Percentiles rank a stretch among this genome's conserved stretches.
Evolutionary conservation across 208 protist species (phyloP).

Genomic region (Tritrichomonas foetus): DNA sequence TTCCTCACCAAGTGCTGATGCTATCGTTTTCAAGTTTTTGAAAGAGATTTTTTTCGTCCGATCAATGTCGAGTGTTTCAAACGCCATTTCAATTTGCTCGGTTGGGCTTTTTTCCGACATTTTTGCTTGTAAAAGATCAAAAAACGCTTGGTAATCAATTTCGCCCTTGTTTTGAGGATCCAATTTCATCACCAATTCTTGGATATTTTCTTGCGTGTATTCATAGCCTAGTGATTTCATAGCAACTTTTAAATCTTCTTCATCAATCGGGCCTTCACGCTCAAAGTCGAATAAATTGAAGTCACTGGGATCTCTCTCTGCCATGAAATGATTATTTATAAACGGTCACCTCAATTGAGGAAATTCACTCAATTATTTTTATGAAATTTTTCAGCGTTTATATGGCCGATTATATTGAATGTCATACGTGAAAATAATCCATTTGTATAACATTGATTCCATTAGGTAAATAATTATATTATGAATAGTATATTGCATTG

Average conservation of each 20-base stretch:
- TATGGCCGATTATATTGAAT: too few species aligned
- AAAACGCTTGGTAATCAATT: constrained; percentile 72
- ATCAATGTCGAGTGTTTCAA: constrained; percentile 53
- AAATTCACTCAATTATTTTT: too few species aligned
- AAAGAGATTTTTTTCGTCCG: constrained; percentile 73
- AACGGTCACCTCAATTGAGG: too few species aligned
- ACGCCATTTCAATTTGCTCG: constrained; percentile 52
- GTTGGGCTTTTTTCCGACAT: constrained; percentile 75
- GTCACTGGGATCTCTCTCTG: too few species aligned
- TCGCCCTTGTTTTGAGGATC: constrained; percentile 67
- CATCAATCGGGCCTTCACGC: constrained; percentile 75
- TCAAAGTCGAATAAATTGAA: constrained; percentile 75
- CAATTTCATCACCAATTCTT: constrained; percentile 70
- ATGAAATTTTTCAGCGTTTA: too few species aligned
- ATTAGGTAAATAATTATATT: too few species aligned
- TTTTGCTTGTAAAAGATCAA: constrained; percentile 73
- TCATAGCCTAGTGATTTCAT: constrained; percentile 98
- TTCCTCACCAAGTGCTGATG: constrained; percentile 68
- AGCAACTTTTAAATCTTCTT: constrained; percentile 96
- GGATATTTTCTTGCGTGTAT: constrained; percentile 80
- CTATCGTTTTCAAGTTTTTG: constrained; percentile 77
- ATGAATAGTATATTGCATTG: too few species aligned
- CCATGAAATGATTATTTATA: too few species aligned
- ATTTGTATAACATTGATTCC: too few species aligned
- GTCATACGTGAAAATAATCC: too few species aligned